Evolutionary conservation across 2,329 filamentous ascomycete species (phyloP).

Genomic region (Tolypocladium tropicale): DNA sequence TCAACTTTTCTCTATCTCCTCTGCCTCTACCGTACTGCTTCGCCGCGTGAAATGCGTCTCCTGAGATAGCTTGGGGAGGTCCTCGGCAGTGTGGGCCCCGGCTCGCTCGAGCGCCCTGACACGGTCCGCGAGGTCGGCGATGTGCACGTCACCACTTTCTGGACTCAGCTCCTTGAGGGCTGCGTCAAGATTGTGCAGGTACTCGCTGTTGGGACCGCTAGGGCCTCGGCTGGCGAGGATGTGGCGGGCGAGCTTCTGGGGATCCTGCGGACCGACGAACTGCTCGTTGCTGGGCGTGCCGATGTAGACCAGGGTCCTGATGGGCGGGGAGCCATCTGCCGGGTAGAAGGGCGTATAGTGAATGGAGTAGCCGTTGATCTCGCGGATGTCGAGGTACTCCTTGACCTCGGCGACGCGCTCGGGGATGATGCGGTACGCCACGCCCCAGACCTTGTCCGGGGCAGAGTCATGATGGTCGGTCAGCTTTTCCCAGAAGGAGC

Average conservation of each 20-base stretch:
- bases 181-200: conserved; percentile 69
- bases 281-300: conserved; percentile 88
- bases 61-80: conserved; percentile 4
- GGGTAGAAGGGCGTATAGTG: conserved; percentile 76
- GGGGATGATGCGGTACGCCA: conserved; percentile 74
- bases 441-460: conserved; percentile 72
- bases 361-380: conserved; percentile 95
- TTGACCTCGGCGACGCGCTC: conserved; percentile 70
- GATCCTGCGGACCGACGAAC: conserved; percentile 77
- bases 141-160: conserved; percentile 73
- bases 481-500: conserved; percentile 70
- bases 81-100: conserved; percentile 4
- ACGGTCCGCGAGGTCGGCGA: conserved; percentile 68
- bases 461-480: conserved; percentile 54
- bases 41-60: conserved; percentile 12
- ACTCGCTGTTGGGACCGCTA: conserved; percentile 84
- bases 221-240: conserved; percentile 70
- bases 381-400: conserved; percentile 85
- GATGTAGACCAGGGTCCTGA: conserved; percentile 73
- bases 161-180: conserved; percentile 63
- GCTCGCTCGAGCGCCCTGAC: conserved; percentile 48
- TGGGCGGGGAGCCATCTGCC: conserved; percentile 26
- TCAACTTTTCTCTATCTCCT: conserved; percentile 16
- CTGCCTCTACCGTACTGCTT: conserved; percentile 17
- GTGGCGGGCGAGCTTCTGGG: conserved; percentile 65